Evolutionary conservation across 1,284 basidiomycete genomes (phyloP).

Genomic region (Pascua guehoae): DNA sequence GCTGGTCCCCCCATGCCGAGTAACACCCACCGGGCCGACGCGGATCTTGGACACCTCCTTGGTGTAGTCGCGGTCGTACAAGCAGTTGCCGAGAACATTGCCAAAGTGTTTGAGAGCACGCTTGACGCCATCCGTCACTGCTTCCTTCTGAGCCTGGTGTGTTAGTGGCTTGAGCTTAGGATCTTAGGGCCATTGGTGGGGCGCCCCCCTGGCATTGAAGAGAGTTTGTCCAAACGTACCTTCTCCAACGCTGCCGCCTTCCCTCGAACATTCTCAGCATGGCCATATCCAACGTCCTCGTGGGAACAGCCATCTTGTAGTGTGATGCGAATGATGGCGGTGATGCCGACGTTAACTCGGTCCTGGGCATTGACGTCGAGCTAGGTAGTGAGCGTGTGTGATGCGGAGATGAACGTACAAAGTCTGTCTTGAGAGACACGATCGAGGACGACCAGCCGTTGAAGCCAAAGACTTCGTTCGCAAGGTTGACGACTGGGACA

Average conservation of each 20-base stretch:
- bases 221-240: conserved; percentile 54
- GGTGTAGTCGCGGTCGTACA: conserved; percentile 88
- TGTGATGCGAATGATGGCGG: conserved; percentile 80
- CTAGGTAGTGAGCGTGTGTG: conserved; percentile 21
- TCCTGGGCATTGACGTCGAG: conserved; percentile 64
- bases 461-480: conserved; percentile 97
- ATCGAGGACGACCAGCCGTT: conserved; percentile 94
- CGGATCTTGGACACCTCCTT: conserved; percentile 82
- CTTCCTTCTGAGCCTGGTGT: conserved; percentile 89
- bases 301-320: conserved; percentile 84
- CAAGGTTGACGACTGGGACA: conserved; percentile 72
- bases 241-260: conserved; percentile 89
- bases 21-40: conserved; percentile 59
- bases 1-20: too few relatives aligned
- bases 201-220: neutral
- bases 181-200: too few relatives aligned
- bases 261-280: conserved; percentile 75
- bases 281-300: conserved; percentile 90
- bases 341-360: conserved; percentile 72
- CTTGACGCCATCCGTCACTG: conserved; percentile 91
- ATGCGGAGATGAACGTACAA: conserved; percentile 41
- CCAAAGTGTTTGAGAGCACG: conserved; percentile 88
- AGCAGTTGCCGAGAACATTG: conserved; percentile 88
- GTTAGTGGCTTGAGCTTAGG: neutral
- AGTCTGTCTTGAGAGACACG: conserved; percentile 68